These are phyloP conservation scores for Trypanosomatidae sp. DNA, from an alignment of 208 protist genomes.

Conservation along the genomic window DNA sequence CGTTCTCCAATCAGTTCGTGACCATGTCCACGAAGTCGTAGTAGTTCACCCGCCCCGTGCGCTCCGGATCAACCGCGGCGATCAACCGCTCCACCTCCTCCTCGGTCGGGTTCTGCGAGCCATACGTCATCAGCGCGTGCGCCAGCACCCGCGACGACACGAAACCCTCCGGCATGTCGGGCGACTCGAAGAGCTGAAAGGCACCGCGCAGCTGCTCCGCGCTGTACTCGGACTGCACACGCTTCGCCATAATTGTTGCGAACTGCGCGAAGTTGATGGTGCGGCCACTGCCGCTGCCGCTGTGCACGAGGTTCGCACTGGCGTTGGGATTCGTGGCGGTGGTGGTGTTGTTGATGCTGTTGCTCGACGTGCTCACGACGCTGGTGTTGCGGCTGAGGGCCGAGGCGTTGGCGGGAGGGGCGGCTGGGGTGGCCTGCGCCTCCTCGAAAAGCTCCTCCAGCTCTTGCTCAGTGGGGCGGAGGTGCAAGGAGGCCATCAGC, in stretches of 20 bases:
- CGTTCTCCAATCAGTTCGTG: too few species aligned
- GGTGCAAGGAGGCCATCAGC: constrained; percentile 85
- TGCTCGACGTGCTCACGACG: constrained; percentile 2
- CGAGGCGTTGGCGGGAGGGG: background rate
- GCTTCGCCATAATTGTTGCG: constrained; percentile 81
- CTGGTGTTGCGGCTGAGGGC: background rate
- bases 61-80: too few species aligned
- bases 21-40: constrained; percentile 81
- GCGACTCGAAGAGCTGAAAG: constrained; percentile 92
- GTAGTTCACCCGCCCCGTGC: too few species aligned
- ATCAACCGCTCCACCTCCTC: constrained; percentile 79
- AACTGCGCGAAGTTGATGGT: constrained; percentile 90
- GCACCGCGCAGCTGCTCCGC: constrained; percentile 83
- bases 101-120: constrained; percentile 86
- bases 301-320: too few species aligned
- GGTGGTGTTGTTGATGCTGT: constrained; percentile 10
- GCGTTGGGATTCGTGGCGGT: too few species aligned
- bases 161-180: constrained; percentile 72
- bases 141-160: constrained; percentile 89
- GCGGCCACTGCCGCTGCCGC: background rate
- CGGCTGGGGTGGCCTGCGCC: constrained; percentile 7
- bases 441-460: constrained; percentile 81
- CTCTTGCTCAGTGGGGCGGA: constrained; percentile 88
- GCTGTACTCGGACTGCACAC: constrained; percentile 87
- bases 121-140: constrained; percentile 89